These are phyloP conservation scores for Amborella trichopoda DNA, from an alignment of 164 flowering plant species.

Conservation along the genomic window DNA sequence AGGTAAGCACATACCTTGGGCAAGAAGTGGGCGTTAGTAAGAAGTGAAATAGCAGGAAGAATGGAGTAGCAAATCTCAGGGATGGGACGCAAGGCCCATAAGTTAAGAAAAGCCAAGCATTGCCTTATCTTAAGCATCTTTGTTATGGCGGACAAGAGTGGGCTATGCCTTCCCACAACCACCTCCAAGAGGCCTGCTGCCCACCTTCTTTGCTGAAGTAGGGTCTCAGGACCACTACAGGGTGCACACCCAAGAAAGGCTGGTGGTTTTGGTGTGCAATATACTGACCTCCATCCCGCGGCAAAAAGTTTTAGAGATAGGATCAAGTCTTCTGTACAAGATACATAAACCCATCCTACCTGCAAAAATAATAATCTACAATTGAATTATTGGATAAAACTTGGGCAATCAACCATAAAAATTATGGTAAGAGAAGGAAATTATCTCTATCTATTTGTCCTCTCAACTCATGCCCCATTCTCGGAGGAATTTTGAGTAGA, in stretches of 20 bases:
- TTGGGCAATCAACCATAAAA: too few relatives aligned
- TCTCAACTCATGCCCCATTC: too few relatives aligned
- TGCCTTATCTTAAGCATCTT: conserved; percentile 30
- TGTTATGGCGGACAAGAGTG: conserved; percentile 16
- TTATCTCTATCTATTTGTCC: neutral
- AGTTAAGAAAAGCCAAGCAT: conserved; percentile 19
- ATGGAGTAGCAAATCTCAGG: conserved; percentile 38
- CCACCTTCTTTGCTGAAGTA: conserved; percentile 52
- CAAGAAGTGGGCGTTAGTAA: conserved; percentile 33
- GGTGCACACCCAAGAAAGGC: conserved; percentile 54
- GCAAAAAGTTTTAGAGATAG: conserved; percentile 39
- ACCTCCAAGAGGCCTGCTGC: conserved; percentile 42
- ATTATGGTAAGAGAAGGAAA: too few relatives aligned
- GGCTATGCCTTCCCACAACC: conserved; percentile 21
- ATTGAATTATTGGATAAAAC: neutral
- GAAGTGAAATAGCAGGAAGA: conserved; percentile 43
- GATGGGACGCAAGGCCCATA: conserved; percentile 26
- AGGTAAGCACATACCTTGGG: too few relatives aligned
- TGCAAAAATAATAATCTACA: conserved; percentile 6
- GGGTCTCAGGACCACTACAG: conserved; percentile 12
- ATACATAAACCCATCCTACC: conserved; percentile 59
- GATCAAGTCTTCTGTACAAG: conserved; percentile 34
- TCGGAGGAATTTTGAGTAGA: neutral
- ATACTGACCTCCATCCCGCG: conserved; percentile 31
- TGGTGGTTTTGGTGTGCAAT: conserved; percentile 19